These are phyloP conservation scores for Rhizodiscina lignyota DNA, from an alignment of 495 filamentous ascomycete species.

Conservation along the genomic window DNA sequence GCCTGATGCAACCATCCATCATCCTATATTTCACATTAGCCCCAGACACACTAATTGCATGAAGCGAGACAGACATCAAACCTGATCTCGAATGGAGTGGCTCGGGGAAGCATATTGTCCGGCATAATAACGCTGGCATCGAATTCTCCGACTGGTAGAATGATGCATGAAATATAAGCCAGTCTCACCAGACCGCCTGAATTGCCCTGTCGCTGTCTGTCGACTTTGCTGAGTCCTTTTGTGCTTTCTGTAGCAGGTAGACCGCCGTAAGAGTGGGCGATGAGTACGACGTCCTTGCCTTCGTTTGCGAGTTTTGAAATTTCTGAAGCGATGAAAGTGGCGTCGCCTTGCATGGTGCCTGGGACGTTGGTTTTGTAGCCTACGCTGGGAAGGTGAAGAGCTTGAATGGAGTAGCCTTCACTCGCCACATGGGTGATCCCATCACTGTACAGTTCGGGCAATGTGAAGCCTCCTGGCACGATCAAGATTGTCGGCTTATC, in stretches of 20 bases:
- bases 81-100: not conserved
- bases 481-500: constrained; percentile 1
- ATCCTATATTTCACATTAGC: constrained; percentile 2
- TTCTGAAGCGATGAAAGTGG: constrained; percentile 3
- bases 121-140: not conserved
- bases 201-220: constrained; percentile 4
- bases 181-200: constrained; percentile 3
- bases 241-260: constrained; percentile 1
- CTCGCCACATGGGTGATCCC: not conserved
- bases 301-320: constrained; percentile 5
- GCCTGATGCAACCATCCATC: constrained; percentile 2
- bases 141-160: constrained; percentile 3
- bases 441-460: constrained; percentile 1
- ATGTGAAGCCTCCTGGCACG: not conserved
- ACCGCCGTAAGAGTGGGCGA: constrained; percentile 7
- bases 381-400: constrained; percentile 1
- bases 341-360: constrained; percentile 9
- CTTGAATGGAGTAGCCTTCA: not conserved
- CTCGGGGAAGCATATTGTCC: constrained; percentile 1
- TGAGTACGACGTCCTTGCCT: constrained; percentile 7
- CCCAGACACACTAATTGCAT: not conserved
- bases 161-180: constrained; percentile 3
- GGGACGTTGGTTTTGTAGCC: constrained; percentile 1
- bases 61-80: constrained; percentile 1
- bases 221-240: constrained; percentile 4